These are phyloP conservation scores for Neurospora intermedia DNA, from an alignment of 495 filamentous ascomycete genomes.

Conservation along the genomic window DNA sequence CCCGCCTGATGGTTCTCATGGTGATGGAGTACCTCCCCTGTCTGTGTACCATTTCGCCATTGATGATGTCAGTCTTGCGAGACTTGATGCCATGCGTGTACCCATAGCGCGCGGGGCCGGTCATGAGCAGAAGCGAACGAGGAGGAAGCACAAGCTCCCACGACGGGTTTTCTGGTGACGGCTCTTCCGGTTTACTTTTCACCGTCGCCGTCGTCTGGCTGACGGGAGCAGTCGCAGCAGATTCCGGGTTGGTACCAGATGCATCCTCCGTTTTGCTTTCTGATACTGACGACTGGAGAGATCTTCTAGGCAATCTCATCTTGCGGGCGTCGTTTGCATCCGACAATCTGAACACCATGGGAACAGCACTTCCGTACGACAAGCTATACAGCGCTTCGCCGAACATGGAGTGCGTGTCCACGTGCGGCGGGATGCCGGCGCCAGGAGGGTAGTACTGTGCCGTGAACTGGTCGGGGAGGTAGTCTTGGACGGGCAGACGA, in stretches of 20 bases:
- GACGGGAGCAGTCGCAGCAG: neutral
- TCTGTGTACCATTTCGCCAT: slow-evolving; percentile 10
- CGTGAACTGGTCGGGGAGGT: slow-evolving; percentile 24
- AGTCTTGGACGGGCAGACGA: slow-evolving; percentile 14
- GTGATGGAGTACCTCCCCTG: slow-evolving; percentile 21
- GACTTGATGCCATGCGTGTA: slow-evolving; percentile 21
- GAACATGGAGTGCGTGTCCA: slow-evolving; percentile 26
- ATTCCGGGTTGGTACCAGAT: neutral
- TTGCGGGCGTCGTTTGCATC: slow-evolving; percentile 23
- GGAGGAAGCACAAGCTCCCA: slow-evolving; percentile 20
- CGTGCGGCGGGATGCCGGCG: slow-evolving; percentile 24
- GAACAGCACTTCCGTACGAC: slow-evolving; percentile 18
- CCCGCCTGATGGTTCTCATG: slow-evolving; percentile 16
- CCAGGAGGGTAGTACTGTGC: slow-evolving; percentile 26
- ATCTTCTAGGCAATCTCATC: slow-evolving; percentile 22
- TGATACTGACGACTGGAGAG: neutral
- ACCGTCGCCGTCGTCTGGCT: neutral
- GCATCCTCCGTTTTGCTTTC: neutral
- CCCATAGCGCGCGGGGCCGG: slow-evolving; percentile 19
- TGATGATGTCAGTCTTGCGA: slow-evolving; percentile 20
- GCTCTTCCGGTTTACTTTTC: neutral
- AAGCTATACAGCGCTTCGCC: slow-evolving; percentile 22
- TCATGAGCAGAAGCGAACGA: slow-evolving; percentile 21
- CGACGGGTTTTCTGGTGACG: neutral
- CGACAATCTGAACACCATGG: slow-evolving; percentile 18